A percentile compares a stretch with the other conserved stretches of the same genome.
These are phyloP conservation scores for Sporothrix sp. DNA, from an alignment of 2,329 filamentous ascomycete species.

Conservation along the genomic window DNA sequence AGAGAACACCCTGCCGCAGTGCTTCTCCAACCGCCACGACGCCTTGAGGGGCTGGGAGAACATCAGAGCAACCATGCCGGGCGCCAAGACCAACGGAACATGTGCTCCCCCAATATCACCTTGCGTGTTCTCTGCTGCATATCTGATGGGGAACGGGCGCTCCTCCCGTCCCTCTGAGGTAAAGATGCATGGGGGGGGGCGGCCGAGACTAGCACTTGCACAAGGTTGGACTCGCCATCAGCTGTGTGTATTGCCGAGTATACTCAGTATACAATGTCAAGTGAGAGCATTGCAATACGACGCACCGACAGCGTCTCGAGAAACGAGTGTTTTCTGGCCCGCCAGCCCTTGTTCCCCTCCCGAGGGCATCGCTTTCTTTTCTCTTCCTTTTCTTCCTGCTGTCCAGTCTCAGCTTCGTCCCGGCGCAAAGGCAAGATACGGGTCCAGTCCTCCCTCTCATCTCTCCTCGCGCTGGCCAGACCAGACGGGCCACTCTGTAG, in stretches of 20 bases:
- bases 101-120: conserved; percentile 8
- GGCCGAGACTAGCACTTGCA: neutral
- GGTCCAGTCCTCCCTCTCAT: conserved; percentile 10
- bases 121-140: conserved; percentile 5
- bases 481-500: conserved; percentile 12
- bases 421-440: neutral
- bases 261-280: neutral
- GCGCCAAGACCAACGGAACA: conserved; percentile 6
- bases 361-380: neutral
- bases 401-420: neutral
- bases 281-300: neutral
- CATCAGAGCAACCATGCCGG: neutral
- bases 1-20: neutral
- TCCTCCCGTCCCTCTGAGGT: conserved; percentile 4
- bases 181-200: neutral
- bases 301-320: too few relatives aligned
- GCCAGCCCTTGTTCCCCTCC: neutral
- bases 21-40: neutral
- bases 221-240: neutral
- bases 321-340: too few relatives aligned
- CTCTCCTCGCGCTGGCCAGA: conserved; percentile 15
- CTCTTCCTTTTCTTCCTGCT: neutral
- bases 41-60: neutral
- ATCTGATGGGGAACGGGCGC: neutral
- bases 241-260: neutral